phyloP scores from a whole-genome alignment of 2,329 filamentous ascomycete genomes.

The Claviceps arundinis region DNA sequence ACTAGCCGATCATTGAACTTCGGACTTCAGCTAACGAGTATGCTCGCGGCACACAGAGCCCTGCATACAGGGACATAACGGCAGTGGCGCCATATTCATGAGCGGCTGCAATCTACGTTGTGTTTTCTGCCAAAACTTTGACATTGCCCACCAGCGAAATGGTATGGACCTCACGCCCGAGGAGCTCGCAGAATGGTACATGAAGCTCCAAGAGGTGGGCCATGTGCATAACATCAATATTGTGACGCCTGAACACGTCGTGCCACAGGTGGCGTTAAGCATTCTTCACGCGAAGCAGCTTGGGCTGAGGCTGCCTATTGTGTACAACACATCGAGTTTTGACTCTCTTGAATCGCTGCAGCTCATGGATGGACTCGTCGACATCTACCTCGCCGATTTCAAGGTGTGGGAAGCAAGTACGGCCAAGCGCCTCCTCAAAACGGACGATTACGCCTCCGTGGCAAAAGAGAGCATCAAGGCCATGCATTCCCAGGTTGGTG shows the following conservation, averaged over 20 bases:
- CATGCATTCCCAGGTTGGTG: slow-evolving; percentile 73
- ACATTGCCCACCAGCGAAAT: slow-evolving; percentile 71
- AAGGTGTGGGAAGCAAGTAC: slow-evolving; percentile 62
- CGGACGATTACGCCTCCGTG: slow-evolving; percentile 58
- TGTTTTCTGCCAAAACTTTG: slow-evolving; percentile 69
- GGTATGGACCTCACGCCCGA: slow-evolving; percentile 69
- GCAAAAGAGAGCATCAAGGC: slow-evolving; percentile 66
- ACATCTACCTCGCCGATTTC: slow-evolving; percentile 83
- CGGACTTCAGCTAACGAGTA: not conserved
- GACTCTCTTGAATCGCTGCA: slow-evolving; percentile 60
- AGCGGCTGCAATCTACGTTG: slow-evolving; percentile 62
- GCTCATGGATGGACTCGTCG: slow-evolving; percentile 65
- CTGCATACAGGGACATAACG: slow-evolving; percentile 70
- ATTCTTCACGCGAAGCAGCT: slow-evolving; percentile 60
- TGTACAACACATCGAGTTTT: slow-evolving; percentile 78
- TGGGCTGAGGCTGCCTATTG: slow-evolving; percentile 57
- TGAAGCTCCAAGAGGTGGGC: slow-evolving; percentile 71
- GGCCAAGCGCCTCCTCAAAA: slow-evolving; percentile 61
- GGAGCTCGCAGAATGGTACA: slow-evolving; percentile 67
- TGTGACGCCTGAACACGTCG: slow-evolving; percentile 76
- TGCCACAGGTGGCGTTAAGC: slow-evolving; percentile 66
- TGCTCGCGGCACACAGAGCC: slow-evolving; percentile 39
- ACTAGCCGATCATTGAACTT: not conserved
- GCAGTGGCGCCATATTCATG: slow-evolving; percentile 72
- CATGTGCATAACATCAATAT: slow-evolving; percentile 83